phyloP scores from a whole-genome alignment of 257 asterid genomes.

The Coffea canephora region DNA sequence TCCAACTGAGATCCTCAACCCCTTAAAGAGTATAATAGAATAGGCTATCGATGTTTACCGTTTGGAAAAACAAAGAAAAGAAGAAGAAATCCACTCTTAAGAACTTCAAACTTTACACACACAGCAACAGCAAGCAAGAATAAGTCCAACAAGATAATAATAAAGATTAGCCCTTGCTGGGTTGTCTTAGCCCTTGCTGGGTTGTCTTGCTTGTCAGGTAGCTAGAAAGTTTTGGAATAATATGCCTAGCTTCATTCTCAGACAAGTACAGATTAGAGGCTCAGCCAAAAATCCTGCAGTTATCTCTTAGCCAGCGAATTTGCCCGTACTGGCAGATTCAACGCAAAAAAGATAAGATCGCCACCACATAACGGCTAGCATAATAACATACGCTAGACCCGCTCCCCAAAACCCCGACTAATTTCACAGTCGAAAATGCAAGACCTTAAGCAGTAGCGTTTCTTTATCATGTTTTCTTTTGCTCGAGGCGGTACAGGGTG shows the following conservation, averaged over 20 bases:
- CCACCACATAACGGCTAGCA: not conserved
- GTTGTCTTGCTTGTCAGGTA: conserved; percentile 7
- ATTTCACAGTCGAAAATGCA: not conserved
- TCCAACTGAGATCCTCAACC: too few species aligned
- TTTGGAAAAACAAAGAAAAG: too few species aligned
- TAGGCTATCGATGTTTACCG: too few species aligned
- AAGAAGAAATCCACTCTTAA: not conserved
- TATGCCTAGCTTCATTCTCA: not conserved
- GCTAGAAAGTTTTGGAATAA: not conserved
- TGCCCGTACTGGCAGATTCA: not conserved
- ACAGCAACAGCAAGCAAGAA: not conserved
- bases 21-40: too few species aligned
- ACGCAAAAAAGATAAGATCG: not conserved
- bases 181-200: not conserved
- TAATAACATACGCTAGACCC: not conserved
- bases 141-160: not conserved
- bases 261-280: not conserved
- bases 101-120: not conserved
- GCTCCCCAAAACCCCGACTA: not conserved
- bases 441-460: not conserved
- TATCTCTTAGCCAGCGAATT: not conserved
- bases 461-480: not conserved
- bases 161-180: not conserved
- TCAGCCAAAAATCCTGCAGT: not conserved
- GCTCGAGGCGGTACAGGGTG: not conserved